Base-by-base conservation (phyloP, 164 flowering plant species). In the Taxillus chinensis region DNA sequence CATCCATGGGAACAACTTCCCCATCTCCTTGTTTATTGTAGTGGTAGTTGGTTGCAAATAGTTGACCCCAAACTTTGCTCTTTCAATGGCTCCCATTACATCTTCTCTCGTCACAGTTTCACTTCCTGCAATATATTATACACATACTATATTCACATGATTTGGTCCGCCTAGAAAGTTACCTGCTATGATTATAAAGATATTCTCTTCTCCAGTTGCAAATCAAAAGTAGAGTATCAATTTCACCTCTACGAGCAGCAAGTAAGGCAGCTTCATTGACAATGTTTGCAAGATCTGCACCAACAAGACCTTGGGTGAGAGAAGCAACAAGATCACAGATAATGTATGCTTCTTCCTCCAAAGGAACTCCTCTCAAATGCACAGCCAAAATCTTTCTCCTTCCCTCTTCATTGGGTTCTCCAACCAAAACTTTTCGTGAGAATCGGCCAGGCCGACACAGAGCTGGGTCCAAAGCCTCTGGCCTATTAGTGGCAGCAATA, bases 201-300 rank as follows among this genome's bases (percentile, higher is more conserved):
- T 27, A 27, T 27, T 27, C 27, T 27, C 27, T 27, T 43, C 7
- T 5, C 46, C 46, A 43, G 7, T 43, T 43, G 46, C 46, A 43
- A 9, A 43, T 6, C 10, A 9, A 43, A 43, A 43, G 10, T 5
- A 43, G 10, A 43, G 14, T 51, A 5, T 67, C 3, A n/a, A 53
- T 50, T 71, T 72, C 62, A 93, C 99, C 99, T 89, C 96, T 81
- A 10, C 97, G 91, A 71, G 97, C 97, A 73, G 99, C 95, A 71
- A 93, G 96, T 57, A 93, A 72, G 60, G 97, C 92, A 48, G 99
- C 82, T 76, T 93, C 99, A 68, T 93, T 93, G 67, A 90, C 86
- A 40, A 90, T 81, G 73, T 93, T 93, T 55, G 99, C 97, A 50
- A 93, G 96, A 82, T 93, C 99, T 72, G 99, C 99, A 68, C 99